phyloP scores from a whole-genome alignment of 306 rosid species.

The Cotoneaster glaucophyllus region DNA sequence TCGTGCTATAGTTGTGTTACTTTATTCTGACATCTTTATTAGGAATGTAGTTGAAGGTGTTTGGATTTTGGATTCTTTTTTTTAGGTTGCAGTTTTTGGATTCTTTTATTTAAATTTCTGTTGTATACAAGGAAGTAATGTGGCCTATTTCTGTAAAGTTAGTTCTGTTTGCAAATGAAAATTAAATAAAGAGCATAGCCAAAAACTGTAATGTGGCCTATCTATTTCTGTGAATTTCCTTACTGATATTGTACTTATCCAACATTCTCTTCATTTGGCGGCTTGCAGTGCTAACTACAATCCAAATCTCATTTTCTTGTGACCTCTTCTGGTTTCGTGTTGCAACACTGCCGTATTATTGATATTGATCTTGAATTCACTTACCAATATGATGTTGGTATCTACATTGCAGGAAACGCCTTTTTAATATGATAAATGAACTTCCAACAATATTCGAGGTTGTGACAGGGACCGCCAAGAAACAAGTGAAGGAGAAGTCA shows the following conservation, averaged over 20 bases:
- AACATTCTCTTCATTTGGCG: not conserved
- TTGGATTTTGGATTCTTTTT: not conserved
- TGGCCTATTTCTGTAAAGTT: not conserved
- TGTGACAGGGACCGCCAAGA: constrained; percentile 61
- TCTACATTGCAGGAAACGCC: constrained; percentile 58
- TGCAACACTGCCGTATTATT: not conserved
- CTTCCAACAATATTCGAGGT: constrained; percentile 85
- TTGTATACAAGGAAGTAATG: not conserved
- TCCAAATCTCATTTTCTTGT: not conserved
- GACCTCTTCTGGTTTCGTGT: not conserved
- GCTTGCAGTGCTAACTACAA: not conserved
- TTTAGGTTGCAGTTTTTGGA: not conserved
- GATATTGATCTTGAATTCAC: constrained; percentile 1
- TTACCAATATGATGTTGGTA: constrained; percentile 3
- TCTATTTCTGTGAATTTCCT: not conserved
- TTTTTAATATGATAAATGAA: constrained; percentile 72
- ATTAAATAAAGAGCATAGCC: not conserved
- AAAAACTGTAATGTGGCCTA: not conserved
- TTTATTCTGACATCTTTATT: not conserved
- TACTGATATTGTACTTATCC: not conserved
- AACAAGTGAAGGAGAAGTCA: constrained; percentile 65
- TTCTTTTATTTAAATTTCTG: not conserved
- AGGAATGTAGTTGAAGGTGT: not conserved
- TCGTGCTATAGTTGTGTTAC: not conserved
- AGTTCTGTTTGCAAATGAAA: not conserved